Conservation (phyloP, 306 rosid species). For the Vicia sativa region DNA sequence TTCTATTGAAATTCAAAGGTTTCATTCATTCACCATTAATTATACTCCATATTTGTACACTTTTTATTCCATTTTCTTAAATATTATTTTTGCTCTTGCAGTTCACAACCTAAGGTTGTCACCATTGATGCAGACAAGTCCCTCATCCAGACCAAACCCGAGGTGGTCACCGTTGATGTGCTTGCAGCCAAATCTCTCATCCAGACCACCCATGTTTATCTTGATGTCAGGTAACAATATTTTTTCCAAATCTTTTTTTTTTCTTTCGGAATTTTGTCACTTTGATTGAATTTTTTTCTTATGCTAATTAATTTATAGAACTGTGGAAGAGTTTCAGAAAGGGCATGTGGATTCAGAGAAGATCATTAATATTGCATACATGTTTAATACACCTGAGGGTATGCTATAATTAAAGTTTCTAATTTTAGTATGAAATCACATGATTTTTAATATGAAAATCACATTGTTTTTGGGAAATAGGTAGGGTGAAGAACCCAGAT, state of each 20-base stretch:
- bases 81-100: conserved; percentile 41
- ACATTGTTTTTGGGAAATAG: conserved; percentile 43
- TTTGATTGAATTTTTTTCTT: background rate
- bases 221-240: conserved; percentile 70
- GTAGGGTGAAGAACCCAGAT: conserved; percentile 69
- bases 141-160: conserved; percentile 61
- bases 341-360: conserved; percentile 72
- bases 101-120: conserved; percentile 55
- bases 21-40: background rate
- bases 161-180: conserved; percentile 73
- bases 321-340: conserved; percentile 74
- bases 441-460: conserved; percentile 14
- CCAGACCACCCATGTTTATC: conserved; percentile 60
- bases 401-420: no score
- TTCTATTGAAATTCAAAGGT: conserved; percentile 53
- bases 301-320: conserved; percentile 47
- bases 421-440: no score
- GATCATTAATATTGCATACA: conserved; percentile 73
- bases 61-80: background rate
- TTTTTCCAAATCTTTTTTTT: background rate
- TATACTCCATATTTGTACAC: background rate
- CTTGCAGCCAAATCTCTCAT: conserved; percentile 53
- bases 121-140: conserved; percentile 63
- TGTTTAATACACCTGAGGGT: conserved; percentile 75
- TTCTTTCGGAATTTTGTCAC: background rate